A percentile compares a stretch with the other conserved stretches of the same genome.
phyloP scores from a whole-genome alignment of 1,139 yeast species.

The Scheffersomyces stambukii region DNA sequence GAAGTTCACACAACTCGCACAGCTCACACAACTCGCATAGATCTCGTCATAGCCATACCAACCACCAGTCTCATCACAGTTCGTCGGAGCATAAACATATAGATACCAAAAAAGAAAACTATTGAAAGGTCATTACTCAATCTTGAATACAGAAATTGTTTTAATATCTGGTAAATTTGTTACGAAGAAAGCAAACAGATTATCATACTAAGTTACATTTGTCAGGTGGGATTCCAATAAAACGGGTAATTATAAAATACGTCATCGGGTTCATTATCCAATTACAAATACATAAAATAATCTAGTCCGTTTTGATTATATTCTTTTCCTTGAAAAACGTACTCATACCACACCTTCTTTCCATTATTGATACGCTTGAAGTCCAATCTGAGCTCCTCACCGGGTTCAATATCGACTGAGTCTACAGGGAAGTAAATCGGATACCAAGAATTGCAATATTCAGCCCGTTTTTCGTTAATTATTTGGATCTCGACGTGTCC shows the following conservation, averaged over 20 bases:
- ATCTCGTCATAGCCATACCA: no score
- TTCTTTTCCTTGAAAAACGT: slow-evolving; percentile 41
- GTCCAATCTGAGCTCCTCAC: slow-evolving; percentile 45
- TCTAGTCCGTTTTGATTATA: slow-evolving; percentile 20
- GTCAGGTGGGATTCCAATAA: slow-evolving; percentile 1
- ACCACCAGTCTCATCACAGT: background rate
- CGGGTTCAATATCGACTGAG: slow-evolving; percentile 36
- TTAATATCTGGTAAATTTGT: background rate
- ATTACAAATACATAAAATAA: slow-evolving; percentile 24
- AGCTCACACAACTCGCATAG: background rate
- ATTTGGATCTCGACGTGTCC: slow-evolving; percentile 44
- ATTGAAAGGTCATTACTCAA: no score
- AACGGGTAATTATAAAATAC: background rate
- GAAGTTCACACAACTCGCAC: background rate
- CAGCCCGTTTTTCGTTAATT: slow-evolving; percentile 5
- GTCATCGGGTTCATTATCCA: slow-evolving; percentile 1
- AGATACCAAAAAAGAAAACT: slow-evolving; percentile 4
- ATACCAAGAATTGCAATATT: slow-evolving; percentile 47
- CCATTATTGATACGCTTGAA: slow-evolving; percentile 30
- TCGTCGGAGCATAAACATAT: slow-evolving; percentile 1
- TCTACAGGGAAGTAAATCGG: slow-evolving; percentile 72
- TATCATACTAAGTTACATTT: no score
- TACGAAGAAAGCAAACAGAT: no score
- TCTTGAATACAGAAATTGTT: background rate
- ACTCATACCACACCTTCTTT: slow-evolving; percentile 65